Evolutionary conservation across 1,284 basidiomycete genomes (phyloP).

Genomic region (Marasmius tenuissimus): DNA sequence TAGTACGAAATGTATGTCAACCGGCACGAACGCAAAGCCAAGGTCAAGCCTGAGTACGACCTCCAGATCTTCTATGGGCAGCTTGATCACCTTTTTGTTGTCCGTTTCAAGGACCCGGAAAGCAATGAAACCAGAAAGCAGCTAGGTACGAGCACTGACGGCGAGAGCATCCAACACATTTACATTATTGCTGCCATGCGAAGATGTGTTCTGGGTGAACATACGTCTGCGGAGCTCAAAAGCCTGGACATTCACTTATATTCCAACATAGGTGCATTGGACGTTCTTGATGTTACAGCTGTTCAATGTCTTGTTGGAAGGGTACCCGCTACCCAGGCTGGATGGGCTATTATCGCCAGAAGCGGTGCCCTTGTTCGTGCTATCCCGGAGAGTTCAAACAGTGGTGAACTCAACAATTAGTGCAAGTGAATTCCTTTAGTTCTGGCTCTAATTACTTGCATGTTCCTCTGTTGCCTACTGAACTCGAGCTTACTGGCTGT

Average conservation of each 20-base stretch:
- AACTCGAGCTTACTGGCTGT: too few relatives aligned
- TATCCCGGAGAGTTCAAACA: too few relatives aligned
- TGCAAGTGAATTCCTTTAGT: too few relatives aligned
- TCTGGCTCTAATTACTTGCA: too few relatives aligned
- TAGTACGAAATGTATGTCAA: constrained; percentile 29
- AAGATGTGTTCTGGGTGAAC: not conserved
- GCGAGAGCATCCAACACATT: too few relatives aligned
- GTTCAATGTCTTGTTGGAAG: constrained; percentile 21
- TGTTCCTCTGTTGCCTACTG: too few relatives aligned
- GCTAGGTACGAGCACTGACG: too few relatives aligned
- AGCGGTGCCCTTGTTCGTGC: not conserved
- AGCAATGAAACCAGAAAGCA: too few relatives aligned
- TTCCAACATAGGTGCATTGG: constrained; percentile 7
- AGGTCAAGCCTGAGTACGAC: constrained; percentile 8
- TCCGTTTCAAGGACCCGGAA: constrained; percentile 9
- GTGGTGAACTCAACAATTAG: too few relatives aligned
- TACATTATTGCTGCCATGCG: constrained; percentile 8
- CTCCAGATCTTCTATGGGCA: constrained; percentile 21
- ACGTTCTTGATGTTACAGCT: constrained; percentile 20
- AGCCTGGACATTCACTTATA: constrained; percentile 20
- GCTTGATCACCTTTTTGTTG: constrained; percentile 18
- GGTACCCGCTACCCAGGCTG: not conserved
- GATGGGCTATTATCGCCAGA: not conserved
- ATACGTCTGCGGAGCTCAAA: constrained; percentile 1
- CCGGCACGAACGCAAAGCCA: constrained; percentile 13